A percentile compares a stretch with the other conserved stretches of the same genome.
Evolutionary conservation across 148 eudicot species (phyloP).

Genomic region (Euryodendron excelsum): DNA sequence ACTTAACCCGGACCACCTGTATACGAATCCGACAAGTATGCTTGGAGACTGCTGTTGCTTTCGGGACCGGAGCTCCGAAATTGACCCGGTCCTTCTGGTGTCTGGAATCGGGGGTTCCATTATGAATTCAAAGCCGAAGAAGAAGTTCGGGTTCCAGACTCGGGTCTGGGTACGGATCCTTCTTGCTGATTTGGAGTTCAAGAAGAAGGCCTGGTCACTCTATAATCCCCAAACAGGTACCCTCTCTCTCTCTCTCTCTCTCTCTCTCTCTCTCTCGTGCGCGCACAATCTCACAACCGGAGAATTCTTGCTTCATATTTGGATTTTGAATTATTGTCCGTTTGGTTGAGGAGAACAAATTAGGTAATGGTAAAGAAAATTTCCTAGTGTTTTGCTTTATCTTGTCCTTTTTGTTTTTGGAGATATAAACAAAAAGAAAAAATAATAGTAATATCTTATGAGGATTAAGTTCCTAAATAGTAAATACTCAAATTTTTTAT

Average conservation of each 20-base stretch:
- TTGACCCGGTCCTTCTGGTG: conserved; percentile 70
- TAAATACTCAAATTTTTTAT: too few relatives aligned
- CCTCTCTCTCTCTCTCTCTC: too few relatives aligned
- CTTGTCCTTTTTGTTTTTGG: too few relatives aligned
- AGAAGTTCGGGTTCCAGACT: conserved; percentile 43
- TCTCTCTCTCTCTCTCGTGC: too few relatives aligned
- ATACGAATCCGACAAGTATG: background rate
- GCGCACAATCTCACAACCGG: conserved; percentile 10
- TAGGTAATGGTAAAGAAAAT: background rate
- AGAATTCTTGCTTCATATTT: too few relatives aligned
- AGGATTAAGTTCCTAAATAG: too few relatives aligned
- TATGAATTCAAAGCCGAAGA: conserved; percentile 56
- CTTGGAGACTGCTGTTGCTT: conserved; percentile 35
- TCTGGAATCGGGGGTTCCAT: conserved; percentile 83
- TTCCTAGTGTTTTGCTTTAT: background rate
- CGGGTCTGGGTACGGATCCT: conserved; percentile 87
- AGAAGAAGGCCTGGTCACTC: conserved; percentile 61
- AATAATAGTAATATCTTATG: too few relatives aligned
- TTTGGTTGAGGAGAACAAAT: too few relatives aligned
- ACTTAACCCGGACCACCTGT: too few relatives aligned
- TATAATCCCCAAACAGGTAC: conserved; percentile 73
- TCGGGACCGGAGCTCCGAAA: conserved; percentile 34
- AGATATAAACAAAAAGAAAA: too few relatives aligned
- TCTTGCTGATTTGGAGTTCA: conserved; percentile 81
- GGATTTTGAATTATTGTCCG: too few relatives aligned